Evolutionary conservation across 2,329 filamentous ascomycete species (phyloP).

Genomic region (Clarireedia sp.): DNA sequence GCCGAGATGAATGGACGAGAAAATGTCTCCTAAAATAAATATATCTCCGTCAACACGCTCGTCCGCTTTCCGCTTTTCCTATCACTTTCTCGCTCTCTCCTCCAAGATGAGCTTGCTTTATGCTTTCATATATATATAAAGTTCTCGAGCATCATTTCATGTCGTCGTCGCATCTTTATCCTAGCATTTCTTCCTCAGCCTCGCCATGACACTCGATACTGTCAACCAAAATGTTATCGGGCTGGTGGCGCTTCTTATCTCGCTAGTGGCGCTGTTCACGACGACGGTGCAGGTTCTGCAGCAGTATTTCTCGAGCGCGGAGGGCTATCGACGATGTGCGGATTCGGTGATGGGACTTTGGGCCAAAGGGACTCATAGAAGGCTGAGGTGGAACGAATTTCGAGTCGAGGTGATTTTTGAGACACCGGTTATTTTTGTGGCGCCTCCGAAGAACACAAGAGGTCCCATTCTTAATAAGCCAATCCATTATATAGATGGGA

Average conservation of each 20-base stretch:
- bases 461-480: constrained; percentile 21
- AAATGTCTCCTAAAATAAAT: background rate
- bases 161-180: background rate
- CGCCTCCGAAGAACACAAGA: constrained; percentile 21
- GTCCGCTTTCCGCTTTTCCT: background rate
- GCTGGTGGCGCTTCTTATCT: constrained; percentile 29
- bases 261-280: constrained; percentile 30
- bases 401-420: constrained; percentile 33
- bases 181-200: background rate
- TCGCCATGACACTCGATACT: constrained; percentile 14
- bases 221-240: constrained; percentile 26
- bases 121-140: background rate
- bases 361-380: constrained; percentile 26
- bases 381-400: constrained; percentile 29
- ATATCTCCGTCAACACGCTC: background rate
- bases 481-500: constrained; percentile 25
- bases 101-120: background rate
- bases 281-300: constrained; percentile 30
- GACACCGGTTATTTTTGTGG: constrained; percentile 30
- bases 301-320: constrained; percentile 33
- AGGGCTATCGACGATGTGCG: constrained; percentile 26
- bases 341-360: constrained; percentile 29
- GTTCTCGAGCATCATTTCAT: background rate
- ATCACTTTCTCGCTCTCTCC: background rate
- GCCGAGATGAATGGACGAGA: background rate